Conservation (phyloP, 805 yeast genomes). For the Candida takata region DNA sequence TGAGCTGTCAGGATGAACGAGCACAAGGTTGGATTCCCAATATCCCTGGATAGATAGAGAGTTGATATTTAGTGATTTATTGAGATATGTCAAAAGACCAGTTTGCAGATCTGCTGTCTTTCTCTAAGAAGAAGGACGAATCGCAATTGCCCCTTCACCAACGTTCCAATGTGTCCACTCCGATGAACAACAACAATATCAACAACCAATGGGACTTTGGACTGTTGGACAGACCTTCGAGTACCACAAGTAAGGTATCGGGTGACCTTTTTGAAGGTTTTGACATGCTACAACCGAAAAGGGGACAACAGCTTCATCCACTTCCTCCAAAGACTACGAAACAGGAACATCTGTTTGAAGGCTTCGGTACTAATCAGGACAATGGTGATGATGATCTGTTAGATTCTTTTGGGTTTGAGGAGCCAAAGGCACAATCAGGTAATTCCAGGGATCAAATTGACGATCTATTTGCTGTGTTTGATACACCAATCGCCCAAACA, state of each 20-base stretch:
- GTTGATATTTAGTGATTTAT: no score
- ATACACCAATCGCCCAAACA: conserved; percentile 11
- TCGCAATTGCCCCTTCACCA: conserved; percentile 29
- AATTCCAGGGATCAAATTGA: conserved; percentile 18
- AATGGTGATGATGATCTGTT: conserved; percentile 9
- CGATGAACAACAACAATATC: not conserved
- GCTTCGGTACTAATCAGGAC: conserved; percentile 10
- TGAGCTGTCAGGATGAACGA: no score
- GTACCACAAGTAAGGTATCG: conserved; percentile 1
- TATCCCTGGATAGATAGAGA: no score
- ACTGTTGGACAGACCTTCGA: conserved; percentile 20
- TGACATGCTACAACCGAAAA: conserved; percentile 2
- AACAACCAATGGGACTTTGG: conserved; percentile 32
- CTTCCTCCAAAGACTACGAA: not conserved
- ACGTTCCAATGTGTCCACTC: conserved; percentile 13
- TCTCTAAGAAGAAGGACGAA: conserved; percentile 19
- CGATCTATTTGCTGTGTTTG: conserved; percentile 27
- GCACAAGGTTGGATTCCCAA: no score
- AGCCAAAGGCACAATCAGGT: conserved; percentile 1
- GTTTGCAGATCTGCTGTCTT: conserved; percentile 22
- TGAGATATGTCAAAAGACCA: conserved; percentile 23
- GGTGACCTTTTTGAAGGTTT: conserved; percentile 21
- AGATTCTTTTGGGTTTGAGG: conserved; percentile 13
- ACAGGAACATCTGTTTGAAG: conserved; percentile 18
- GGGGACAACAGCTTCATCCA: not conserved